Percentiles rank a stretch among this genome's conserved stretches.
Conservation (phyloP, 805 yeast genomes). For the Wickerhamiella lipophila region DNA sequence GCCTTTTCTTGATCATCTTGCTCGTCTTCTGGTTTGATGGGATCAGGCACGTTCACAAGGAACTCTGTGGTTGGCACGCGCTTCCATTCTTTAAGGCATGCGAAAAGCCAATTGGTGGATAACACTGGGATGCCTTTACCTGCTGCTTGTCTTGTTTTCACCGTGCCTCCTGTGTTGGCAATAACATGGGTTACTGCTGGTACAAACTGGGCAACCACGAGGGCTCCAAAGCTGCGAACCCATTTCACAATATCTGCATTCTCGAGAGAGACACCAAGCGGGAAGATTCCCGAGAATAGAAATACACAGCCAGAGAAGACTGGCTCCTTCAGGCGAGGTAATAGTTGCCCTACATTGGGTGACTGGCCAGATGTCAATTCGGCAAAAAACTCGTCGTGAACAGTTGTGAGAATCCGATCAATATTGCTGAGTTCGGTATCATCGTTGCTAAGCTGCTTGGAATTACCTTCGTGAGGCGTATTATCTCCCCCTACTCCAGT, state of each 20-base stretch:
- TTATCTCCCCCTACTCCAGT: too few species aligned
- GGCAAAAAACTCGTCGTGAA: conserved; percentile 56
- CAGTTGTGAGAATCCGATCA: conserved; percentile 45
- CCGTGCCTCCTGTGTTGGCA: conserved; percentile 67
- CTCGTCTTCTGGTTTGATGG: conserved; percentile 27
- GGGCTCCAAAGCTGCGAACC: conserved; percentile 87
- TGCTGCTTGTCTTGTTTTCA: conserved; percentile 71
- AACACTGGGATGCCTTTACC: conserved; percentile 60
- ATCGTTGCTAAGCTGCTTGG: conserved; percentile 36
- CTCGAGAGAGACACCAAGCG: conserved; percentile 60
- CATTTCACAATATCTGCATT: conserved; percentile 81
- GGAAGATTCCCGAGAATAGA: conserved; percentile 80
- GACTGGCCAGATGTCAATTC: conserved; percentile 8
- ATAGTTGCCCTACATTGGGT: conserved; percentile 25
- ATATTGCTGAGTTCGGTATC: conserved; percentile 69
- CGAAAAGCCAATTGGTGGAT: conserved; percentile 84
- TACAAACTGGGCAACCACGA: conserved; percentile 56
- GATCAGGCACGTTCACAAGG: conserved; percentile 39
- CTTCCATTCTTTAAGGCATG: conserved; percentile 70
- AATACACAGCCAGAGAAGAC: conserved; percentile 60
- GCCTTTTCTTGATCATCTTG: conserved; percentile 20
- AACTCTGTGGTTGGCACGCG: conserved; percentile 51
- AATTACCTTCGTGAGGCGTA: neutral
- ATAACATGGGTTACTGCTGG: conserved; percentile 78
- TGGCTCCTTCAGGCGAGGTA: conserved; percentile 58